Evolutionary conservation across 345 rosid genomes (phyloP).

Genomic region (Noccaea bulbosa): DNA sequence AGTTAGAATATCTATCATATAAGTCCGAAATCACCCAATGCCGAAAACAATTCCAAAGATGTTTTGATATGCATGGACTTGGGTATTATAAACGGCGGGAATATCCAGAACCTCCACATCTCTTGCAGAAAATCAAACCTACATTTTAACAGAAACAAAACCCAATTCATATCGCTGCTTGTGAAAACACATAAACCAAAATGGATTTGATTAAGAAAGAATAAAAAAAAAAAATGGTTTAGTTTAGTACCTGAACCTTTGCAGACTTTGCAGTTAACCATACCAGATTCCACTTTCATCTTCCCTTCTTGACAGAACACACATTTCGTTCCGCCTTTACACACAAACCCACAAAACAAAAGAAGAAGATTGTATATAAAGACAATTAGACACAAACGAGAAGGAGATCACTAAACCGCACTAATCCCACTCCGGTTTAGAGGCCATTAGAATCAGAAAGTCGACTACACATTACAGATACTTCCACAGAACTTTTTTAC

Average conservation of each 20-base stretch:
- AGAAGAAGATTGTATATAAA: not conserved
- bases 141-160: not conserved
- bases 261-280: constrained; percentile 80
- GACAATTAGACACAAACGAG: not conserved
- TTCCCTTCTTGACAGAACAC: constrained; percentile 78
- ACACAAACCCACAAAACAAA: not conserved
- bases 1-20: not conserved
- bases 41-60: not conserved
- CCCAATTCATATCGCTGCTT: not conserved
- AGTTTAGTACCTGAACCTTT: constrained; percentile 80
- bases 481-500: too few relatives aligned
- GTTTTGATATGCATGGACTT: not conserved
- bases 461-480: too few relatives aligned
- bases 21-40: not conserved
- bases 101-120: constrained; percentile 38
- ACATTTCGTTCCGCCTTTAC: constrained; percentile 88
- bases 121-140: constrained; percentile 39
- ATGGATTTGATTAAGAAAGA: not conserved
- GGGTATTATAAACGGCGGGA: constrained; percentile 33
- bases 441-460: too few relatives aligned
- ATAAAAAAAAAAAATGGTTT: not conserved
- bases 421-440: not conserved
- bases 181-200: not conserved
- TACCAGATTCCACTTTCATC: constrained; percentile 83
- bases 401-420: not conserved